These are phyloP conservation scores for Neopestalotiopsis sp. DNA, from an alignment of 2,329 filamentous ascomycete species.

Conservation along the genomic window DNA sequence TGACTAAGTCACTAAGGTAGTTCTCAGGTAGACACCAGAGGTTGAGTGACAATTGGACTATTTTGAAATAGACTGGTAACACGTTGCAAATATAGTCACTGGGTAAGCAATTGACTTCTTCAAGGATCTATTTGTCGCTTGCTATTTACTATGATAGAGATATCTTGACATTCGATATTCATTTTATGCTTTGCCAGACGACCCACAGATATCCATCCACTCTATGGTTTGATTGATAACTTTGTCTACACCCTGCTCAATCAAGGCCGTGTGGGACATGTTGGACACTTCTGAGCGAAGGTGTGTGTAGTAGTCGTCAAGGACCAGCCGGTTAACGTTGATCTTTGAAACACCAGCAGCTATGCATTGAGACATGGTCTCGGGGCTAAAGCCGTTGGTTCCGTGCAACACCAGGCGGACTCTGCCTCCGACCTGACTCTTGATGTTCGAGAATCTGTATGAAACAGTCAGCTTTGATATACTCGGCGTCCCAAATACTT, in stretches of 20 bases:
- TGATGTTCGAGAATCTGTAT: conserved; percentile 46
- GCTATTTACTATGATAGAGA: background rate
- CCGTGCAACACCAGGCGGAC: conserved; percentile 60
- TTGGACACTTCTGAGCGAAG: conserved; percentile 44
- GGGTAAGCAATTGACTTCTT: too few species aligned
- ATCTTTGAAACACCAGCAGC: conserved; percentile 56
- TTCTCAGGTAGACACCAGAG: too few species aligned
- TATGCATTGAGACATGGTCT: conserved; percentile 58
- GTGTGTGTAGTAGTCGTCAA: conserved; percentile 50
- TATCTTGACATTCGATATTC: background rate
- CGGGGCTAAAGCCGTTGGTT: conserved; percentile 58
- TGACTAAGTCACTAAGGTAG: too few species aligned
- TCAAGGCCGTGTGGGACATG: conserved; percentile 42
- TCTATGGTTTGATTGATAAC: conserved; percentile 48
- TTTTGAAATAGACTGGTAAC: too few species aligned
- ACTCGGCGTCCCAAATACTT: background rate
- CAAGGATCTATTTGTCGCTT: too few species aligned
- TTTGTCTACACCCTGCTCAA: conserved; percentile 51
- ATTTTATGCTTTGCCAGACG: conserved; percentile 44
- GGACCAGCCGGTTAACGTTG: conserved; percentile 62
- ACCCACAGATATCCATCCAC: conserved; percentile 54
- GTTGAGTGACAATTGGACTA: too few species aligned
- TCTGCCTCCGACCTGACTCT: conserved; percentile 40
- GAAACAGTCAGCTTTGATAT: background rate
- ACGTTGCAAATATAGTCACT: too few species aligned